These are phyloP conservation scores for Metschnikowia proteae DNA, from an alignment of 805 yeast species.

Conservation along the genomic window DNA sequence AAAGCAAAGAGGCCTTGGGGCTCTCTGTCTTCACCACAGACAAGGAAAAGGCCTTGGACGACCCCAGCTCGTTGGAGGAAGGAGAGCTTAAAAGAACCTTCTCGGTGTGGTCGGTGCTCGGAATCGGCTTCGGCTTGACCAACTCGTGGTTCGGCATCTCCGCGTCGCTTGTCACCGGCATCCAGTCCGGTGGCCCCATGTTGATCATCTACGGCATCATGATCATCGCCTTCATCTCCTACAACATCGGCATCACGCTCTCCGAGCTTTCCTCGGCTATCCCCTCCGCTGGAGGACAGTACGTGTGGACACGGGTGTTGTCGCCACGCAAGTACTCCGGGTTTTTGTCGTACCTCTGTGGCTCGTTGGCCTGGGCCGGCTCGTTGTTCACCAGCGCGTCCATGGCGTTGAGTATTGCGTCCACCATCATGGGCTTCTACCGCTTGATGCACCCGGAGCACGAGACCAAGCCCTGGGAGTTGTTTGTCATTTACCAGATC, in stretches of 20 bases:
- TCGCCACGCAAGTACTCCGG: constrained; percentile 37
- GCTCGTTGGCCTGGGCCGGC: constrained; percentile 42
- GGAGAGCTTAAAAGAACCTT: constrained; percentile 34
- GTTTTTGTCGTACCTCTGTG: constrained; percentile 38
- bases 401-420: constrained; percentile 35
- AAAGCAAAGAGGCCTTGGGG: constrained; percentile 10
- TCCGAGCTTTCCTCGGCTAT: constrained; percentile 39
- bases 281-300: constrained; percentile 43
- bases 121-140: constrained; percentile 41
- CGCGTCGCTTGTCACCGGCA: constrained; percentile 39
- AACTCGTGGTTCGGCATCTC: constrained; percentile 44
- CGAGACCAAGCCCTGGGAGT: constrained; percentile 32
- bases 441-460: constrained; percentile 33
- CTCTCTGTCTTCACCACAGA: constrained; percentile 12
- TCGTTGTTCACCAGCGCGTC: constrained; percentile 40
- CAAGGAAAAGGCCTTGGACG: constrained; percentile 12
- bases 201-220: constrained; percentile 40
- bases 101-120: constrained; percentile 37
- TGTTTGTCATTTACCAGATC: constrained; percentile 35
- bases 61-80: constrained; percentile 9
- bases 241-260: constrained; percentile 36
- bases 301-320: constrained; percentile 39
- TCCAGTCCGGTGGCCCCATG: constrained; percentile 41
- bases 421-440: constrained; percentile 36
- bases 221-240: constrained; percentile 34